A percentile compares a stretch with the other conserved stretches of the same genome.
Conservation (phyloP, 306 rosid genomes). For the Fragaria nilgerrensis region DNA sequence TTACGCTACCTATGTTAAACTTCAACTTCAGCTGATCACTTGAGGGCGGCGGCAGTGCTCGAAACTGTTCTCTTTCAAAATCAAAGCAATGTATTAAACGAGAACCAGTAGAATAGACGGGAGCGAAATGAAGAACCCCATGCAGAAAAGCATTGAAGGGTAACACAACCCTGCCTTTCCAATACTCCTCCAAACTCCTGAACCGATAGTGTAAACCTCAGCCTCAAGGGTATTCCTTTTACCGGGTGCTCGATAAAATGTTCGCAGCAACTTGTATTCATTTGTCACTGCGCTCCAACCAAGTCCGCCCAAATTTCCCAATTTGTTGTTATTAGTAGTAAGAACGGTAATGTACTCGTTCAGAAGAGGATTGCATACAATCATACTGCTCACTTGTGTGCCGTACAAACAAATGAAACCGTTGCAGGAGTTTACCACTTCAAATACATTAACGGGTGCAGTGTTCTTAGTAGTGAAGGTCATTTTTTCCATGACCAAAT, state of each 20-base stretch:
- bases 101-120: no score
- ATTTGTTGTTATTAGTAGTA: no score
- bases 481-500: neutral
- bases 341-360: neutral
- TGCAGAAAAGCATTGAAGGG: no score
- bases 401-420: neutral
- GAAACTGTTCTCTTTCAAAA: neutral
- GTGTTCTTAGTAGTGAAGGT: neutral
- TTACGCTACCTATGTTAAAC: no score
- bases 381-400: no score
- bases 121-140: no score
- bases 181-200: neutral
- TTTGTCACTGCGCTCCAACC: neutral
- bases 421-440: constrained; percentile 15
- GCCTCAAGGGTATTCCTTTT: neutral
- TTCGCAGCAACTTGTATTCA: neutral
- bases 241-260: neutral
- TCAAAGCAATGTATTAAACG: neutral
- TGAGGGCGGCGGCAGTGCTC: neutral
- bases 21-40: no score
- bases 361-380: neutral
- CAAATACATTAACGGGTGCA: neutral
- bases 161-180: neutral
- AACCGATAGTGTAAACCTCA: neutral
- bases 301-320: neutral